These are phyloP conservation scores for Amaranthus palmeri DNA, from an alignment of 148 eudicot genomes.

Conservation along the genomic window DNA sequence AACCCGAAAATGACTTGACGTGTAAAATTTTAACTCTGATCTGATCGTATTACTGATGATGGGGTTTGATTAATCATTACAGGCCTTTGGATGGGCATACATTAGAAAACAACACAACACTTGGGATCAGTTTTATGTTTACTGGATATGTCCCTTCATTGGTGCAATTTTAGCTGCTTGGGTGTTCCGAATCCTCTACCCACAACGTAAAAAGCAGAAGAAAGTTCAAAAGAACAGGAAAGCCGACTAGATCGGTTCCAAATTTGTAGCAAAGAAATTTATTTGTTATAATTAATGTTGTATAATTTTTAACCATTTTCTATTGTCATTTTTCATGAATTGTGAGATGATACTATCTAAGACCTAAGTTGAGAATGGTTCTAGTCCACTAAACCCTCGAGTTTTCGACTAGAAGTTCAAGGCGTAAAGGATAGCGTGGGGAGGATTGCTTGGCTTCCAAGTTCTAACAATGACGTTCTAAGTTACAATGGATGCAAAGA, in stretches of 20 bases:
- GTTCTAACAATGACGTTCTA: too few relatives aligned
- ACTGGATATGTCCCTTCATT: constrained; percentile 81
- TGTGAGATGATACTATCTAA: background rate
- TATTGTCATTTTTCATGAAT: background rate
- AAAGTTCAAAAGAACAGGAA: constrained; percentile 38
- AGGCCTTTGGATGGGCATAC: constrained; percentile 98
- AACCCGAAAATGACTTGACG: too few relatives aligned
- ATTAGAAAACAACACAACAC: constrained; percentile 62
- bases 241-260: constrained; percentile 20
- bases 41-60: background rate
- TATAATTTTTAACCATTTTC: background rate
- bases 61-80: constrained; percentile 14
- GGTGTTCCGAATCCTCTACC: constrained; percentile 57
- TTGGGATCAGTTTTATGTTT: constrained; percentile 88
- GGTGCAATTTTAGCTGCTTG: constrained; percentile 80
- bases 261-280: constrained; percentile 8
- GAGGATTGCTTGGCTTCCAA: too few relatives aligned
- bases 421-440: too few relatives aligned
- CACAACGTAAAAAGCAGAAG: constrained; percentile 55
- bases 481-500: too few relatives aligned
- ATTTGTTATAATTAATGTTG: constrained; percentile 14
- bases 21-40: too few relatives aligned
- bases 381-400: too few relatives aligned
- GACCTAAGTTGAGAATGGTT: too few relatives aligned
- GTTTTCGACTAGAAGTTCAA: too few relatives aligned